Percentiles rank a stretch among this genome's conserved stretches.
Evolutionary conservation across 345 rosid species (phyloP).

Genomic region (Cochlearia excelsa): DNA sequence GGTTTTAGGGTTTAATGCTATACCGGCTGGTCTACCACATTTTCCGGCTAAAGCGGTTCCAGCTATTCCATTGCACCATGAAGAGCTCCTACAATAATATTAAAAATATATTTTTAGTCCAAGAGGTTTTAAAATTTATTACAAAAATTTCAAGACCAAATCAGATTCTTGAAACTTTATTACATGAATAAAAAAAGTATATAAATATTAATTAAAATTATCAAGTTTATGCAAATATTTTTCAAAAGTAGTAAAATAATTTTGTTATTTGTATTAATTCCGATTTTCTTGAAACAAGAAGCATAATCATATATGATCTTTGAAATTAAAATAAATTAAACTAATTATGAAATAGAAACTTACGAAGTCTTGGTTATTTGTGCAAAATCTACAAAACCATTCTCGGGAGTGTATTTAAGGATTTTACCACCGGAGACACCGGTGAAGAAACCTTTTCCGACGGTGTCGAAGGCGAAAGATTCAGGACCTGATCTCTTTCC

Average conservation of each 20-base stretch:
- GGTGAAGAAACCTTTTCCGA: conserved; percentile 39
- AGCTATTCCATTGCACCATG: conserved; percentile 31
- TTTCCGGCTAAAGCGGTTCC: conserved; percentile 33
- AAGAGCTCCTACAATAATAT: conserved; percentile 8
- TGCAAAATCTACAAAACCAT: conserved; percentile 30
- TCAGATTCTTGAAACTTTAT: background rate
- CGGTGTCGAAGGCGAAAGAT: conserved; percentile 31
- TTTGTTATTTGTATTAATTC: background rate
- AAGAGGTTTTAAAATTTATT: no score
- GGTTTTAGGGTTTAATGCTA: conserved; percentile 31
- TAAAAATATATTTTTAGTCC: no score
- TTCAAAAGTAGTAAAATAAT: no score
- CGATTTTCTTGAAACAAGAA: background rate
- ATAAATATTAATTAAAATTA: no score
- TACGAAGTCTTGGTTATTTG: conserved; percentile 29
- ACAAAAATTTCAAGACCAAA: background rate
- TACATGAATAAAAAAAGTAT: no score
- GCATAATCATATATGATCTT: background rate
- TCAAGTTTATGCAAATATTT: no score
- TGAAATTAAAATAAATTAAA: background rate
- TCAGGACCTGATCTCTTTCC: conserved; percentile 36
- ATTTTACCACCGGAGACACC: conserved; percentile 48
- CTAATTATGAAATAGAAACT: conserved; percentile 14
- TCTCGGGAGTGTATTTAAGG: conserved; percentile 34
- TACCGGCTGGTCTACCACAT: conserved; percentile 50